phyloP scores from a whole-genome alignment of 2,329 filamentous ascomycete species.

The Fusarium sp. region DNA sequence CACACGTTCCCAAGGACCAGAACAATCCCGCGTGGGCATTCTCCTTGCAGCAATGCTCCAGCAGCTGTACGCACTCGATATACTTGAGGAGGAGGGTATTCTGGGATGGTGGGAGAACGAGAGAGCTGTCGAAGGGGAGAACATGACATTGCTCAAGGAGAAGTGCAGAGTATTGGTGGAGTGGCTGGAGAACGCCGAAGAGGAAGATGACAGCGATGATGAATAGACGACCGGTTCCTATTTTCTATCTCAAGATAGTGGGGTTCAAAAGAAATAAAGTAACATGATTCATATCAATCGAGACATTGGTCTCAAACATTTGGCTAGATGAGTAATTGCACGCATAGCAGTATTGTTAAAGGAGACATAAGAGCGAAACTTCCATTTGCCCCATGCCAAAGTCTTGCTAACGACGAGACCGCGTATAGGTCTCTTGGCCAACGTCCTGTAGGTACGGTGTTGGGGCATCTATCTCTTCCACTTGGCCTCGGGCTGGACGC shows the following conservation, averaged over 20 bases:
- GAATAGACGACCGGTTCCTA: slow-evolving; percentile 35
- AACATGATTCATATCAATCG: not conserved
- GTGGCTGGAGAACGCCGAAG: slow-evolving; percentile 81
- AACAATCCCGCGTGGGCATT: slow-evolving; percentile 61
- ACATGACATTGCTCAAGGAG: slow-evolving; percentile 75
- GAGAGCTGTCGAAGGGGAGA: slow-evolving; percentile 72
- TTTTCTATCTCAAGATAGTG: slow-evolving; percentile 9
- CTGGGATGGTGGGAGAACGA: slow-evolving; percentile 88
- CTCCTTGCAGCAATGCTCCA: slow-evolving; percentile 84
- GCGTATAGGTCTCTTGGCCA: not conserved
- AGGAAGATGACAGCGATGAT: slow-evolving; percentile 69
- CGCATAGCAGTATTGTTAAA: not conserved
- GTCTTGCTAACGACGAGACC: not conserved
- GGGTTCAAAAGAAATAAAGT: slow-evolving; percentile 34
- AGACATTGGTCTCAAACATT: not conserved
- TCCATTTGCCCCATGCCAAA: not conserved
- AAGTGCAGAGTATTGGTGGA: slow-evolving; percentile 84
- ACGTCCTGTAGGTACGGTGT: not conserved
- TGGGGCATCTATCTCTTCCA: not conserved
- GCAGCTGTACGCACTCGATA: slow-evolving; percentile 84
- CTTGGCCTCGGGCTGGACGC: not conserved
- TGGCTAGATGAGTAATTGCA: not conserved
- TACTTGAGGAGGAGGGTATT: slow-evolving; percentile 90
- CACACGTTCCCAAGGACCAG: slow-evolving; percentile 69
- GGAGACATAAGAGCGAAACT: not conserved